Base-by-base conservation (phyloP, 1,139 yeast species). In the Protomyces inouyei region DNA sequence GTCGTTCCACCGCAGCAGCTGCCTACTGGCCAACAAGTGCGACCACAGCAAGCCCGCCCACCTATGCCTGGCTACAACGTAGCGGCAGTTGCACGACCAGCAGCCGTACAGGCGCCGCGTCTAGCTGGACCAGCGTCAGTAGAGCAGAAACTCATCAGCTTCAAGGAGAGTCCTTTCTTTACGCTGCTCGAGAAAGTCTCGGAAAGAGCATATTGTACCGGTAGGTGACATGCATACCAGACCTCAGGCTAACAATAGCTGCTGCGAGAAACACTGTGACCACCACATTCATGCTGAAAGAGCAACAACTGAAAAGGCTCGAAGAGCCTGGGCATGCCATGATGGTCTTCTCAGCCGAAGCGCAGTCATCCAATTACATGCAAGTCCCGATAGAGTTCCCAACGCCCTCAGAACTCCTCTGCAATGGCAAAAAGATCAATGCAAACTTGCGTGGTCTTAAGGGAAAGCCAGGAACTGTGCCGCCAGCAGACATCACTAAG, bases 401-500 rank as follows among this genome's bases (percentile, higher is more conserved):
- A 2, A 66, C 64, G 28, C 68, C 69, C 28, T 38, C 69, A 14
- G 73, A 73, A 56, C 60, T 73, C 23, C 65, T 68, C 23, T 69
- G 69, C 54, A 69, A 74, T 64, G 64, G 65, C 38, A 64, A 66
- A 35, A 68, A 61, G 3, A 65, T 76, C 14, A 68, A 67, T 14
- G 72, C 71, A 1, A 73, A 72, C 56, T 66, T 72, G 61, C 73
- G 77, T 3, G 81, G 80, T 3, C 68, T 78, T 25, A 75, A 76
- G 61, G 76, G 76, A 38, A 71, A 72, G 60, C 73, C 73, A 0
- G 80, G 80, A 1, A 74, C 79, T 0, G 73, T 78, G 2, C 69
- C 71, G 54, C 80, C 81, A 0, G 77, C 75, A 0, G 78, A 78
- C 63, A 53, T 77, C 38, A 76, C 78, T 0, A 67, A 67, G 23